phyloP scores from a whole-genome alignment of 2,329 filamentous ascomycete genomes.

The Penicillium sp. region DNA sequence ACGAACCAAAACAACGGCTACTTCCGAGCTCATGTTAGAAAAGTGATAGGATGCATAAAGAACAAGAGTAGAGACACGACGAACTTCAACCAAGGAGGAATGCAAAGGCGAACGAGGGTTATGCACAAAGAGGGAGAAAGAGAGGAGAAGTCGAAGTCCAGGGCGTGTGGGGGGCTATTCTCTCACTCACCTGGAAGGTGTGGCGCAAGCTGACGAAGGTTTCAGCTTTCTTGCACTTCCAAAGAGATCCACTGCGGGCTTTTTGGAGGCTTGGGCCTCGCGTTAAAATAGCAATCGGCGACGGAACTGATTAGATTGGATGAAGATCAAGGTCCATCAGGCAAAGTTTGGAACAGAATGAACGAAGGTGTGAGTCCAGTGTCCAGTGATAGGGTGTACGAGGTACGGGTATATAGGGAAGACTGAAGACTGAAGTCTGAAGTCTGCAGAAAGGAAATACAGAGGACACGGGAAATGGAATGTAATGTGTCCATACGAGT shows the following conservation, averaged over 20 bases:
- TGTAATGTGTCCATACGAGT: background rate
- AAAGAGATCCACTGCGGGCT: conserved; percentile 16
- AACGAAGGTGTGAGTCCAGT: background rate
- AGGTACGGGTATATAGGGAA: background rate
- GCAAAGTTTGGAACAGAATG: conserved; percentile 12
- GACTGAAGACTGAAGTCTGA: background rate
- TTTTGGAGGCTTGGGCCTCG: conserved; percentile 15
- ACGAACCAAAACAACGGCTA: conserved; percentile 30
- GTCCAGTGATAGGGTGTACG: background rate
- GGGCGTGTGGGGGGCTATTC: conserved; percentile 34
- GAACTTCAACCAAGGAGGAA: conserved; percentile 15
- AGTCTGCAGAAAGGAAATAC: background rate
- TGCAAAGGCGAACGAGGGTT: conserved; percentile 8
- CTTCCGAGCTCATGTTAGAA: conserved; percentile 36
- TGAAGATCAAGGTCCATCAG: conserved; percentile 9
- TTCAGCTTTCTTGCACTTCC: conserved; percentile 33
- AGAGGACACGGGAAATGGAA: conserved; percentile 8
- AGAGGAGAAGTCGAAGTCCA: conserved; percentile 20
- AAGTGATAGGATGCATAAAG: conserved; percentile 2
- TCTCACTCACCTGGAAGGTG: conserved; percentile 35
- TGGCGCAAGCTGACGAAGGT: conserved; percentile 43
- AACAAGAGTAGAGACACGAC: conserved; percentile 9
- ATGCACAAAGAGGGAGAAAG: conserved; percentile 4
- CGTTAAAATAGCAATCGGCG: conserved; percentile 28
- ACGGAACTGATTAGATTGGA: conserved; percentile 18